Conservation (phyloP, 192 early-diverging fungal species). For the Thoreauomyces humboldtii region DNA sequence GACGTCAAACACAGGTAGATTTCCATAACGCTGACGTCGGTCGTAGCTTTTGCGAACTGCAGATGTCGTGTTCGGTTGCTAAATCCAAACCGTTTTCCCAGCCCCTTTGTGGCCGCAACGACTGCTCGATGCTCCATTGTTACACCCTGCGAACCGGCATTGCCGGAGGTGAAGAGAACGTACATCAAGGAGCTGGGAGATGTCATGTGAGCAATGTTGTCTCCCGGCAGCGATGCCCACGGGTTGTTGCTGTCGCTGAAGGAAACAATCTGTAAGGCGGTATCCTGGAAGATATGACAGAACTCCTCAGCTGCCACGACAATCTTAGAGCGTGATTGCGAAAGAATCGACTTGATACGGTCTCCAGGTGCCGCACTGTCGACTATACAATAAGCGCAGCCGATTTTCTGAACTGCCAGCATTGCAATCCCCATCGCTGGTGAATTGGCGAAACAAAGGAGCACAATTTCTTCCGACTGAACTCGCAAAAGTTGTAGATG, state of each 20-base stretch:
- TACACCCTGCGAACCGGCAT: background rate
- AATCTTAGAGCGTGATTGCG: too few relatives aligned
- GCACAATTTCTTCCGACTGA: too few relatives aligned
- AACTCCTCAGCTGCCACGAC: background rate
- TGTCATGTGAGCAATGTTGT: background rate
- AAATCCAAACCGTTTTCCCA: too few relatives aligned
- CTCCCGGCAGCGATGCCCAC: background rate
- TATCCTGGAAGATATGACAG: background rate
- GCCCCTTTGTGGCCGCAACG: background rate
- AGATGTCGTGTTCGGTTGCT: background rate
- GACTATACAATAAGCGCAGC: too few relatives aligned
- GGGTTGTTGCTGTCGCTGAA: background rate
- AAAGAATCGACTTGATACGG: too few relatives aligned
- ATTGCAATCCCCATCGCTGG: too few relatives aligned
- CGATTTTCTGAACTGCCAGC: too few relatives aligned
- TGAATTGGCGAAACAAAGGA: too few relatives aligned
- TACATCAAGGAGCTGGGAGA: background rate
- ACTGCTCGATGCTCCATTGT: background rate
- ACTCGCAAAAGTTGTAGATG: too few relatives aligned
- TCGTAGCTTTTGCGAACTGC: background rate
- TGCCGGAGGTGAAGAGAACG: background rate
- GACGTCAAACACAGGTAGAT: background rate
- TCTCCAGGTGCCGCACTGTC: too few relatives aligned
- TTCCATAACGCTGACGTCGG: conserved; percentile 5
- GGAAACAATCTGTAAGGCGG: background rate